phyloP scores from a whole-genome alignment of 73 alveolate genomes.

The Blepharisma japonicum region DNA sequence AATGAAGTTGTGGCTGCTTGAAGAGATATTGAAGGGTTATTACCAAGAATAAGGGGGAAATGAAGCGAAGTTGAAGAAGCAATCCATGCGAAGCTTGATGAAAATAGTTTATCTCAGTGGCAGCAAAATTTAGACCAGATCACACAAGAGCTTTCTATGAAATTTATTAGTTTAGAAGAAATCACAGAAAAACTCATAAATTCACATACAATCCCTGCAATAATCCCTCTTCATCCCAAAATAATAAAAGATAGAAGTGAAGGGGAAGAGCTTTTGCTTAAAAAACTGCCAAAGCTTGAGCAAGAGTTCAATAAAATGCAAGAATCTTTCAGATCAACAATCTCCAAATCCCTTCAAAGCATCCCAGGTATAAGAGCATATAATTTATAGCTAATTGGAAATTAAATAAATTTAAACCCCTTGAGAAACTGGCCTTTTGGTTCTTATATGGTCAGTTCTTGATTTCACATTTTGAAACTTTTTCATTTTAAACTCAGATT shows the following conservation, averaged over 20 bases:
- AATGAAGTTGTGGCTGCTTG: neutral
- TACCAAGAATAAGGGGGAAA: neutral
- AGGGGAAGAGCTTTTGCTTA: neutral
- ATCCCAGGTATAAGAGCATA: no score
- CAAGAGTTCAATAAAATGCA: neutral
- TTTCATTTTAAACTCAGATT: slow-evolving; percentile 40
- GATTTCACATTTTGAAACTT: slow-evolving; percentile 36
- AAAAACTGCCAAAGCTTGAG: neutral
- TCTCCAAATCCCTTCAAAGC: no score
- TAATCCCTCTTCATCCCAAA: neutral
- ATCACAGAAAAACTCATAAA: neutral
- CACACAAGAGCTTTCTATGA: neutral
- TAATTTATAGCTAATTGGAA: no score
- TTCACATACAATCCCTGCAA: neutral
- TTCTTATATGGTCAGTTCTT: slow-evolving; percentile 29
- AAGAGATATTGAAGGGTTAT: neutral
- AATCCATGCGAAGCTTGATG: neutral
- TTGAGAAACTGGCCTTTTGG: neutral
- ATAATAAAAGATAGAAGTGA: slow-evolving; percentile 14
- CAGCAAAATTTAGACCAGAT: neutral
- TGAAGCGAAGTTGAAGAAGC: neutral
- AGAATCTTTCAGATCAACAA: no score
- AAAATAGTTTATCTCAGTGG: neutral
- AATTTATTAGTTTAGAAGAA: neutral
- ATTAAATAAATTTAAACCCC: no score